A percentile compares a stretch with the other conserved stretches of the same genome.
phyloP scores from a whole-genome alignment of 164 flowering plant species.

The Chimonanthus salicifolius region DNA sequence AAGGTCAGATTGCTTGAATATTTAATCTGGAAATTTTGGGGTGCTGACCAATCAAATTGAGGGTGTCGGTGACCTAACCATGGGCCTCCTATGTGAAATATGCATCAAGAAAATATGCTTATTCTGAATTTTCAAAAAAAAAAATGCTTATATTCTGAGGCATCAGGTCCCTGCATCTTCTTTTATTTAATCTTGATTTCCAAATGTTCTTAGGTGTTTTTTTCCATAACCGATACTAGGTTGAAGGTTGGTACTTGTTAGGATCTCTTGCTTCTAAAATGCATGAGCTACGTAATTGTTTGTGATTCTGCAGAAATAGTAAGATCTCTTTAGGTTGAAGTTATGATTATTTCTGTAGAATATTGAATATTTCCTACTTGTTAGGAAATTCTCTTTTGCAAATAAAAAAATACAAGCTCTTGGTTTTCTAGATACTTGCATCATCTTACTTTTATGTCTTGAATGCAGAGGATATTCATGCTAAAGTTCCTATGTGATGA shows the following conservation, averaged over 20 bases:
- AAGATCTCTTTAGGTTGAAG: neutral
- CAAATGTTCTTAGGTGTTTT: neutral
- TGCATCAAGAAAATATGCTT: neutral
- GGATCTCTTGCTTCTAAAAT: no score
- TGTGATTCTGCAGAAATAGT: no score
- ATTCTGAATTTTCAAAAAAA: neutral
- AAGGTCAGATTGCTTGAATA: neutral
- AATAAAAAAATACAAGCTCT: neutral
- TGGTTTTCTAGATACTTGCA: neutral
- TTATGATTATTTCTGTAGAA: neutral
- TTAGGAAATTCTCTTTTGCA: neutral
- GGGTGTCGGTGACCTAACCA: neutral
- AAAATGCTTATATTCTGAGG: neutral
- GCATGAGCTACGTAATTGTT: no score
- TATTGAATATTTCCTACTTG: neutral
- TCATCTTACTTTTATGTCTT: slow-evolving; percentile 1
- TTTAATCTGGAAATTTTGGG: neutral
- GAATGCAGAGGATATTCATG: slow-evolving; percentile 71
- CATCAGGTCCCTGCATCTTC: neutral
- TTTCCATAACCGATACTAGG: no score
- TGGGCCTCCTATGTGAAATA: neutral
- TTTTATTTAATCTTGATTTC: neutral
- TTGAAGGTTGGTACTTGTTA: no score
- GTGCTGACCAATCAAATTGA: neutral
- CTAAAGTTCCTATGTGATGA: slow-evolving; percentile 87